Conservation (phyloP, 2,329 filamentous ascomycete species). For the Sporothrix brunneoviolacea region DNA sequence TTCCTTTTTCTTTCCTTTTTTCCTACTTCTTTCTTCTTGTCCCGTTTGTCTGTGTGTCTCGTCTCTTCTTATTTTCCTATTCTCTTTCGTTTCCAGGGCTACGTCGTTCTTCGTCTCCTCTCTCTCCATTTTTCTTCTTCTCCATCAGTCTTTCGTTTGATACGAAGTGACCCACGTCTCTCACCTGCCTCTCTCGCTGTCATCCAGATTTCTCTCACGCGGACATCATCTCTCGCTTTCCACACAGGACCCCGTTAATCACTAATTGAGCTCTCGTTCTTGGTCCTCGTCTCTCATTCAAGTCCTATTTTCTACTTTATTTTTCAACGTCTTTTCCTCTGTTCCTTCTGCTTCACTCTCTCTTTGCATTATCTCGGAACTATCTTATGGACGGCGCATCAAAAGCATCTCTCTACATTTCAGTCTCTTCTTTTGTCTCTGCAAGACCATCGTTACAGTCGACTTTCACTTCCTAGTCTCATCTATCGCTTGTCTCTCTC, state of each 20-base stretch:
- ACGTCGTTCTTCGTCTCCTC: too few relatives aligned
- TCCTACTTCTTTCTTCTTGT: conserved; percentile 10
- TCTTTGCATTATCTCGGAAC: too few relatives aligned
- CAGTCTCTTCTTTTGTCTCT: background rate
- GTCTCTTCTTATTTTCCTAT: conserved; percentile 17
- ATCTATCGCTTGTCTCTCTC: background rate
- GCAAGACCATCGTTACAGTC: background rate
- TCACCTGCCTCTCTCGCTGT: background rate
- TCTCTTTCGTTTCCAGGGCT: conserved; percentile 1
- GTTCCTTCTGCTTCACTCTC: background rate
- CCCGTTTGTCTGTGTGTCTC: conserved; percentile 24
- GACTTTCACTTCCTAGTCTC: background rate
- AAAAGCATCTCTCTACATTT: background rate
- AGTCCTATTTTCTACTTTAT: background rate
- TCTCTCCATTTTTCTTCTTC: conserved; percentile 21
- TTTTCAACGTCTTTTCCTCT: background rate
- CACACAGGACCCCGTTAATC: background rate
- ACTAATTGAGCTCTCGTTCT: background rate
- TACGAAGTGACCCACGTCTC: conserved; percentile 28
- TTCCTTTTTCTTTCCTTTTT: conserved; percentile 9
- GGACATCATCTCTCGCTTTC: background rate
- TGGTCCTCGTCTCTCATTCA: background rate
- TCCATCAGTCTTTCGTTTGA: conserved; percentile 31
- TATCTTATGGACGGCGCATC: background rate
- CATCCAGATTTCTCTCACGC: background rate